A percentile compares a stretch with the other conserved stretches of the same genome.
phyloP scores from a whole-genome alignment of 805 yeast species.

The Lachancea sp. region DNA sequence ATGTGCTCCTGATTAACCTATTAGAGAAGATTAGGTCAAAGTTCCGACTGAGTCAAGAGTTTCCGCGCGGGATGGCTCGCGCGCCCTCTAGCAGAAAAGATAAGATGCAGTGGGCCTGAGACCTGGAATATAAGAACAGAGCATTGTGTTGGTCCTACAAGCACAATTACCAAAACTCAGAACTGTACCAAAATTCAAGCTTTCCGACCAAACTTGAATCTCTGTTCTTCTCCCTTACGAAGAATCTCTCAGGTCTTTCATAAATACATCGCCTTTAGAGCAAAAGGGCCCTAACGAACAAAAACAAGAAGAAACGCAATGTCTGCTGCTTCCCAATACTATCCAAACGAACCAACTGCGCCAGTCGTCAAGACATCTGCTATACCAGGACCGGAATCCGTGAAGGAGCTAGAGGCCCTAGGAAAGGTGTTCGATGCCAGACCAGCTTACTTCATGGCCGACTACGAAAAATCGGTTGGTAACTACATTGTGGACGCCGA shows the following conservation, averaged over 20 bases:
- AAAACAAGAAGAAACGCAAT: constrained; percentile 5
- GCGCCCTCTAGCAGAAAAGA: no score
- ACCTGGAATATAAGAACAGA: neutral
- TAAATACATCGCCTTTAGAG: no score
- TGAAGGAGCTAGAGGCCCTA: constrained; percentile 46
- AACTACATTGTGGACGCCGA: constrained; percentile 63
- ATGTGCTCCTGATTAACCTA: no score
- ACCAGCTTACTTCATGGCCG: constrained; percentile 57
- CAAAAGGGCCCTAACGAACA: no score
- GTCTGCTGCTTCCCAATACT: constrained; percentile 50
- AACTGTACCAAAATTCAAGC: no score
- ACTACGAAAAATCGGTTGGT: constrained; percentile 56
- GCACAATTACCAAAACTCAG: no score
- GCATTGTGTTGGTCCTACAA: no score
- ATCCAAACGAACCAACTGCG: constrained; percentile 72
- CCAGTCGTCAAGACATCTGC: constrained; percentile 55
- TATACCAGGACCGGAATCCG: constrained; percentile 74
- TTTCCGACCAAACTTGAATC: no score
- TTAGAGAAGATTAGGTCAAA: neutral
- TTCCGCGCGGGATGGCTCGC: no score
- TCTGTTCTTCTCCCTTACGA: neutral
- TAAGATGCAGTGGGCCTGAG: neutral
- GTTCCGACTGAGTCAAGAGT: neutral
- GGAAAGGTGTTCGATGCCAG: constrained; percentile 54
- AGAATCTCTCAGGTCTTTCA: neutral